Percentiles rank a stretch among this genome's conserved stretches.
phyloP scores from a whole-genome alignment of 306 rosid species.

The Cucumis sativus region DNA sequence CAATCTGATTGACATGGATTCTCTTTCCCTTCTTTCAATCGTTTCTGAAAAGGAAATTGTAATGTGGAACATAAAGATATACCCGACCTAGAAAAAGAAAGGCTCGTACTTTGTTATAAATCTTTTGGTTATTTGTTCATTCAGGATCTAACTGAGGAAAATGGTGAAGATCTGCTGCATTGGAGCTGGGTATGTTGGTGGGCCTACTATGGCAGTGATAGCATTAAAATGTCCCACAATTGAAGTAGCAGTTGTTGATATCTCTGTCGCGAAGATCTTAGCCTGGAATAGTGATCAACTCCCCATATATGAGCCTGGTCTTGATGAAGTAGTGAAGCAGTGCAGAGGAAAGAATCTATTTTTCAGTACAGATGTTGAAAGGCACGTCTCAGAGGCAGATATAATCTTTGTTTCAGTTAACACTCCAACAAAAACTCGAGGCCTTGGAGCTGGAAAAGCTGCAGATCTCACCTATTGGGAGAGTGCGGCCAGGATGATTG shows the following conservation, averaged over 20 bases:
- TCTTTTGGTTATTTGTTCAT: not conserved
- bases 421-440: conserved; percentile 59
- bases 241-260: conserved; percentile 71
- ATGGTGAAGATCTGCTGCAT: conserved; percentile 84
- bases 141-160: conserved; percentile 15
- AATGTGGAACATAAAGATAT: not conserved
- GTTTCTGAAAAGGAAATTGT: not conserved
- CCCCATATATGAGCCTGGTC: conserved; percentile 76
- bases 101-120: not conserved
- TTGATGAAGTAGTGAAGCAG: conserved; percentile 54
- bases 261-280: conserved; percentile 46
- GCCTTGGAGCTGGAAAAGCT: conserved; percentile 78
- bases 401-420: conserved; percentile 68
- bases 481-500: conserved; percentile 72
- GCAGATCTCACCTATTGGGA: conserved; percentile 87
- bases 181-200: conserved; percentile 84
- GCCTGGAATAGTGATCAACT: conserved; percentile 78
- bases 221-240: conserved; percentile 64
- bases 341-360: conserved; percentile 63
- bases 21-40: not conserved
- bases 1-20: not conserved
- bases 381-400: conserved; percentile 57
- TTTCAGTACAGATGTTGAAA: conserved; percentile 70
- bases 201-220: conserved; percentile 83
- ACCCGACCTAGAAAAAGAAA: not conserved